Evolutionary conservation across 2,329 filamentous ascomycete genomes (phyloP), one percentile per base, ranked within the genome.

Genomic region (Chaetomium sp.): DNA sequence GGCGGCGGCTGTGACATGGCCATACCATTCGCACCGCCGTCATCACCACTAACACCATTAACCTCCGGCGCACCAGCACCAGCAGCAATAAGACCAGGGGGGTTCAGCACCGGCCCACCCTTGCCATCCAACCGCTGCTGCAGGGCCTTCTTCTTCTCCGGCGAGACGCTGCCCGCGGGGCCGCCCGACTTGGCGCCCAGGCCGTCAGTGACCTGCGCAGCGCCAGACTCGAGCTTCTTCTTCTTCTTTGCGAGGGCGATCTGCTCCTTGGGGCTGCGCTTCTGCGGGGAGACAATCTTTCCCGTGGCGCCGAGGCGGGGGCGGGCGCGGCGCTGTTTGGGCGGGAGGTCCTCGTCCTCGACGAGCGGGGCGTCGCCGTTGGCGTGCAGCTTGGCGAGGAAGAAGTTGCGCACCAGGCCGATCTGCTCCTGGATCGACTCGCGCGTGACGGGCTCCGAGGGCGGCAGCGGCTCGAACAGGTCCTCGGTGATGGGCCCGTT

Each of bases 271-370:
- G 92, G 85, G 35, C 92, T 91, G 8, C 91, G 83, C 79, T 96
- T 96, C 71, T 93, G 87, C 35, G 92, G 91, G 19, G 88, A 90
- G 12, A 90, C 90, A 70, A 96, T 96, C 82, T 96, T 96, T 73
- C 92, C 92, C 23, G 89, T 93, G 23, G 87, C 85, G 38, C 85
- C 84, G 27, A 87, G 82, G 35, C 85, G 81, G n/a, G 87, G 85
- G n/a, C 85, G 82, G 27, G 80, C 92, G 79, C 80, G 90, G 80
- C 92, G 85, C 78, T 99, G 95, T 78, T 99, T 99, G 62, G 89
- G 86, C 19, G 96, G 95, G 27, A 99, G 81, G 71, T 99, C 94
- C 74, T 98, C 92, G 78, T 99, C 95, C 80, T 99, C 95, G 60
- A 96, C 82, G 69, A 99, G 83, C 51, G 92, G 88, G 75, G 93